Evolutionary conservation across 495 filamentous ascomycete species (phyloP), one percentile per base, ranked within the genome.

Genomic region (Thermochaetoides thermophila): DNA sequence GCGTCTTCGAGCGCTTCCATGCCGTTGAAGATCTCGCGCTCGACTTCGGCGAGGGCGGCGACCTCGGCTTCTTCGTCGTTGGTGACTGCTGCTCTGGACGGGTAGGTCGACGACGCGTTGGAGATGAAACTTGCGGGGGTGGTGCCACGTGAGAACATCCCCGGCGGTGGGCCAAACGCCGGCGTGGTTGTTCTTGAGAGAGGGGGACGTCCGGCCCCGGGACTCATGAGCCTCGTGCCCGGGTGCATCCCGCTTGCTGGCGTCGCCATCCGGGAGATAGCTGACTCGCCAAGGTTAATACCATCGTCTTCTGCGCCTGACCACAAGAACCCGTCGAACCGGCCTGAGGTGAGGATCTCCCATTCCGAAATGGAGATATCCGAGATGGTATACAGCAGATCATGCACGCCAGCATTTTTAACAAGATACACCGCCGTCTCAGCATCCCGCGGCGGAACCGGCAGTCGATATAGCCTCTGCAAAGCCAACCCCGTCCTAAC

Each of bases 271-370:
- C 71, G 63, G 12, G 74, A 76, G 19, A 62, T 57, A n/a, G 56
- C 57, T 17, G 62, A 57, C 17, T 43, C 49, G 2, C 46, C 47
- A 14, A 49, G 39, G 17, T 53, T 52, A 6, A 6, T 6, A 27
- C 66, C 45, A 18, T 64, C 63, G 35, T 70, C 69, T 44, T 93
- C 85, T 20, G 80, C 82, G n/a, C 86, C 86, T 27, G 81, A 86
- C 72, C 86, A 89, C 13, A 97, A 71, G 60, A 97, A 96, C 4
- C 87, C 87, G 50, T 97, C 89, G 48, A 99, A 96, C 23, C 87
- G 83, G 17, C 91, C 91, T 0, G 87, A 95, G 17, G 78, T 82
- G 19, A 99, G 70, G 26, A 99, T 86, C 24, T 99, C 91, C 85
- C 92, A 95, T 51, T 99, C 91, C 11, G 74, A 74, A 17, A 77